Evolutionary conservation across 176 grass and related monocot species (phyloP).

Genomic region (Microstegium vimineum): DNA sequence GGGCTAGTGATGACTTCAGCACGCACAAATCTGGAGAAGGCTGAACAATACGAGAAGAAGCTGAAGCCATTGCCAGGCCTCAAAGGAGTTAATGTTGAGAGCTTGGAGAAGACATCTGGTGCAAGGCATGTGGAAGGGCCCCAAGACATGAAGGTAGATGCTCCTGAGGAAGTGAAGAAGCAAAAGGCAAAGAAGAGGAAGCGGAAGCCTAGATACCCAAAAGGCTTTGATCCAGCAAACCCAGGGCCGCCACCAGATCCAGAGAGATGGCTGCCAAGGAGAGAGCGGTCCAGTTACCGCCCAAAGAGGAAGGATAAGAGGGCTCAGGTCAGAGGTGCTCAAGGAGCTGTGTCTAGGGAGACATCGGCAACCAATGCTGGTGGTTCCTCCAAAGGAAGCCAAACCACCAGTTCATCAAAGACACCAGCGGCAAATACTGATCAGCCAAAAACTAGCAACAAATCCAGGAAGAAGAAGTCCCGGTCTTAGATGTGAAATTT

Average conservation of each 20-base stretch:
- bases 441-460: conserved; percentile 51
- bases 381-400: conserved; percentile 13
- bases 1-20: conserved; percentile 80
- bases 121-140: conserved; percentile 63
- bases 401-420: conserved; percentile 39
- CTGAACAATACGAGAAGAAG: conserved; percentile 82
- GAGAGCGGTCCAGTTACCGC: conserved; percentile 78
- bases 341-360: conserved; percentile 71
- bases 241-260: conserved; percentile 82
- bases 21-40: conserved; percentile 65
- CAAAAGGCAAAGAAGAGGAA: conserved; percentile 84
- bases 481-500: conserved; percentile 40
- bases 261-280: conserved; percentile 88
- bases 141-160: conserved; percentile 46
- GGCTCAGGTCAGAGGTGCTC: conserved; percentile 81
- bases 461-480: conserved; percentile 76
- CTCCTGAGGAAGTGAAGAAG: conserved; percentile 63
- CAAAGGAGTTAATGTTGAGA: conserved; percentile 66
- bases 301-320: conserved; percentile 97
- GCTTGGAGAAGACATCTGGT: conserved; percentile 78
- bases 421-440: conserved; percentile 37
- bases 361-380: conserved; percentile 8
- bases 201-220: conserved; percentile 82
- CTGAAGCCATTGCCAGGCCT: conserved; percentile 78
- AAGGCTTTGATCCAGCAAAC: conserved; percentile 81